Base-by-base conservation (phyloP, 177 flowering plant species). In the Vitis hybrid region DNA sequence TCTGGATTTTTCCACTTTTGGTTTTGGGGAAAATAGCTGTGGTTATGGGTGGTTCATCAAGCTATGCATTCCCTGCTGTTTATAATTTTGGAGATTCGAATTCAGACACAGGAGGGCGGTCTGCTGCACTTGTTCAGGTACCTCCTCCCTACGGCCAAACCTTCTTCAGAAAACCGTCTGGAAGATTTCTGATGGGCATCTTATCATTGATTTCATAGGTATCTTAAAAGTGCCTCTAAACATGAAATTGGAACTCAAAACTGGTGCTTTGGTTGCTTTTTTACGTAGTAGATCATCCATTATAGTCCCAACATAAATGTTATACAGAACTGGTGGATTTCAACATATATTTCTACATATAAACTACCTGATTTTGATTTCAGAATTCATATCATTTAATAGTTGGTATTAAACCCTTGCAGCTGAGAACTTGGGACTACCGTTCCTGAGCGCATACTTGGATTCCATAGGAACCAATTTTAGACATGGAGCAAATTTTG, bases 401-500 rank as follows among this genome's bases (percentile, higher is more conserved):
- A 4, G 9, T 13, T 31, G 14, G 9, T 18, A 15, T 58, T 26
- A 26, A 2, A 26, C 29, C 29, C 3, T n/a, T 76, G 83, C 85
- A 89, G 94, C 91, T 71, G 84, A 81, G 76, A 49, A 74, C 8
- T 65, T 89, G 74, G 80, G 82, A 19, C 66, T 88, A 50, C 89
- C 89, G 2, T 84, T 75, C 69, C 73, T 88, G 71, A 78, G 74
- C 16, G 70, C 92, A 10, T 90, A 86, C 71, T 50, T 84, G 68
- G 86, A 88, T 45, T 82, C 92, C 6, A 26, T 81, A 10, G 89
- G 85, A 57, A 68, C 86, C 3, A 71, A 62, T 65, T 88, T 85
- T 65, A 63, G 75, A 61, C 78, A 81, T 20, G 95, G 95, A 14
- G 93, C 91, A 13, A 88, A 88, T 70, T 88, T 90, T 55, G 92